These are phyloP conservation scores for Aspergillus baeticus DNA, from an alignment of 495 filamentous ascomycete genomes.

Conservation along the genomic window DNA sequence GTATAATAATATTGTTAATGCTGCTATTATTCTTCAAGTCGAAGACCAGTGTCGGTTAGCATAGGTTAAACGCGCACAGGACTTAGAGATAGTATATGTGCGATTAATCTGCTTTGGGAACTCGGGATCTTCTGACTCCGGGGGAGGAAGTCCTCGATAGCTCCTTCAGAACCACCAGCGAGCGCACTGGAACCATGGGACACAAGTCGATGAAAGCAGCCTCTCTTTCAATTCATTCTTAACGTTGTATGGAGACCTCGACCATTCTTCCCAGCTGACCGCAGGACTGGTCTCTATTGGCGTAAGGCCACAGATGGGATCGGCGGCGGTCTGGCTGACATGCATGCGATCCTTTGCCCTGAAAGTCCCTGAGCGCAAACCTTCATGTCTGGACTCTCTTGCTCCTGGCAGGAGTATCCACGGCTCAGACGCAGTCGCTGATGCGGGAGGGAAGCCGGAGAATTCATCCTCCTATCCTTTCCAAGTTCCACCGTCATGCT, in stretches of 20 bases:
- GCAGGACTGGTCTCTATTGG: conserved; percentile 8
- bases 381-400: background rate
- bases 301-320: conserved; percentile 8
- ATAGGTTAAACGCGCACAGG: too few species aligned
- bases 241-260: background rate
- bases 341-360: conserved; percentile 15
- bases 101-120: too few species aligned
- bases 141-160: too few species aligned
- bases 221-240: too few species aligned
- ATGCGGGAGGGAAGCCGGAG: too few species aligned
- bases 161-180: too few species aligned
- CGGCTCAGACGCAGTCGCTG: background rate
- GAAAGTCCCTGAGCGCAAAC: conserved; percentile 10
- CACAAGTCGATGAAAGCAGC: conserved; percentile 4
- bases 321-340: conserved; percentile 17
- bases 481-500: background rate
- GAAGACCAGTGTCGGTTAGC: too few species aligned
- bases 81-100: too few species aligned
- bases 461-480: background rate
- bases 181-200: background rate
- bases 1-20: too few species aligned
- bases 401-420: background rate
- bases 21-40: too few species aligned
- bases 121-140: too few species aligned
- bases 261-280: conserved; percentile 11